phyloP scores from a whole-genome alignment of 192 early-diverging fungal species.

The Backusella macrospora region DNA sequence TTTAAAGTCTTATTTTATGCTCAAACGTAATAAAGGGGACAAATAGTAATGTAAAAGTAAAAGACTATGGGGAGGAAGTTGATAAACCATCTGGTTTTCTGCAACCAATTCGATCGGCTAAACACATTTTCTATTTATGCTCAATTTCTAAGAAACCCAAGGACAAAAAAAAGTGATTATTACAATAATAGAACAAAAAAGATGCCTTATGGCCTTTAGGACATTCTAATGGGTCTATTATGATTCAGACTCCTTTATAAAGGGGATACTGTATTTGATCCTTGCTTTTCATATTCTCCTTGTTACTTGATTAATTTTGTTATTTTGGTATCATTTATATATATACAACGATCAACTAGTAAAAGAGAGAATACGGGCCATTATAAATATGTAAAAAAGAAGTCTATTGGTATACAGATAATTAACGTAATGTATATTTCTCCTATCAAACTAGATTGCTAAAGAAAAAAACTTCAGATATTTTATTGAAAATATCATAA shows the following conservation, averaged over 20 bases:
- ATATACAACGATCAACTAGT: background rate
- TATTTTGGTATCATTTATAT: background rate
- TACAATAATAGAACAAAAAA: background rate
- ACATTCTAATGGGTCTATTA: background rate
- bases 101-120: background rate
- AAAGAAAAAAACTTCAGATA: background rate
- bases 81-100: background rate
- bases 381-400: background rate
- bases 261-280: background rate
- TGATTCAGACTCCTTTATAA: background rate
- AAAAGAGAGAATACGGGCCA: background rate
- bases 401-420: background rate
- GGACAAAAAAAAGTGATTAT: too few species aligned
- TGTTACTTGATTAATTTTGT: background rate
- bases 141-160: background rate
- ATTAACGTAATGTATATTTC: background rate
- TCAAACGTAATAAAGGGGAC: background rate
- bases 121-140: background rate
- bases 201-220: too few species aligned
- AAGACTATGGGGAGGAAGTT: background rate
- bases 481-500: background rate
- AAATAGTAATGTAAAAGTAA: background rate
- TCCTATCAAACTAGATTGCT: background rate
- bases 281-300: background rate
- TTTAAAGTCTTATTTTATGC: background rate